Percentiles rank a stretch among this genome's conserved stretches.
Evolutionary conservation across 1,139 yeast species (phyloP).

Genomic region (Debaryomyces robertsiae): DNA sequence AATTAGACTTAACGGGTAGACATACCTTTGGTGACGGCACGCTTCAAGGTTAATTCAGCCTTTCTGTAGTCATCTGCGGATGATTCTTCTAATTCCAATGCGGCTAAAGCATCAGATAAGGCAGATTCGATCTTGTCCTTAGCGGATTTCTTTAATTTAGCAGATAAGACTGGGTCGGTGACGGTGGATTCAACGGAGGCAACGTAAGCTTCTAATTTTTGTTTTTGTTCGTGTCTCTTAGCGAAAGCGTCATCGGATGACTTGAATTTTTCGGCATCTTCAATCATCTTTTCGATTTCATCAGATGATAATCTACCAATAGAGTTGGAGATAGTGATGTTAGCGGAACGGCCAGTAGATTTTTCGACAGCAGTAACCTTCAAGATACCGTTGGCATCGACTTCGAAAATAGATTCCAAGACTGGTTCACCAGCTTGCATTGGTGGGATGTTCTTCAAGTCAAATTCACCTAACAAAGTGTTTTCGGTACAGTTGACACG

Average conservation of each 20-base stretch:
- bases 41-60: conserved; percentile 98
- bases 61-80: conserved; percentile 97
- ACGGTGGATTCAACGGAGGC: conserved; percentile 95
- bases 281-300: conserved; percentile 98
- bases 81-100: conserved; percentile 96
- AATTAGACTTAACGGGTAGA: conserved; percentile 80
- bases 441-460: conserved; percentile 98
- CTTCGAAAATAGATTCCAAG: conserved; percentile 98
- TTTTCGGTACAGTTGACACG: conserved; percentile 99
- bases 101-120: conserved; percentile 97
- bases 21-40: conserved; percentile 99
- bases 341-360: conserved; percentile 98
- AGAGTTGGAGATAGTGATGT: conserved; percentile 99
- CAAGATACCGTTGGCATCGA: conserved; percentile 99
- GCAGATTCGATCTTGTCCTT: conserved; percentile 98
- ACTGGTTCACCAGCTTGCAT: conserved; percentile 99
- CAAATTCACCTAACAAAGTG: conserved; percentile 99
- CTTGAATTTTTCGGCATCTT: conserved; percentile 99
- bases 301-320: conserved; percentile 98
- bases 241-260: conserved; percentile 99
- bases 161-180: conserved; percentile 97
- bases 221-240: conserved; percentile 99
- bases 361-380: conserved; percentile 99
- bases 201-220: conserved; percentile 98
- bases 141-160: conserved; percentile 97